Conservation (phyloP, 1,139 yeast genomes). For the Zygoascus hellenicus region DNA sequence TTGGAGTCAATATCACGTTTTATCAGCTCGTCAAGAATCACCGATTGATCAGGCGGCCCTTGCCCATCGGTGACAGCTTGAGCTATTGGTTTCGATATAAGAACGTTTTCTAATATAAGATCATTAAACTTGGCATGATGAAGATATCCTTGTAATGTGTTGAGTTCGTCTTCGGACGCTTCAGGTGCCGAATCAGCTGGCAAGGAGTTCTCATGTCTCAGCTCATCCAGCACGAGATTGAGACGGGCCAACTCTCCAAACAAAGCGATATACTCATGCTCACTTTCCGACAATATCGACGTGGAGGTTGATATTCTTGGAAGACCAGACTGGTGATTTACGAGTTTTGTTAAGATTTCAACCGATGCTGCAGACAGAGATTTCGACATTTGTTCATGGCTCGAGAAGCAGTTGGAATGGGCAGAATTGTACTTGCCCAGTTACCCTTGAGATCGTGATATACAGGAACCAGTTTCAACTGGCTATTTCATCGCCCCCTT, state of each 20-base stretch:
- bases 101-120: slow-evolving; percentile 11
- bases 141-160: background rate
- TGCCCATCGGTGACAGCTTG: slow-evolving; percentile 11
- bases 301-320: slow-evolving; percentile 16
- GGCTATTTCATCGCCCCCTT: no score
- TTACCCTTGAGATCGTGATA: no score
- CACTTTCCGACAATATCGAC: slow-evolving; percentile 14
- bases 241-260: slow-evolving; percentile 11
- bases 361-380: slow-evolving; percentile 3
- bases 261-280: slow-evolving; percentile 16
- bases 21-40: slow-evolving; percentile 5
- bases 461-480: no score
- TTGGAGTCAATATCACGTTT: slow-evolving; percentile 17
- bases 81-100: slow-evolving; percentile 5
- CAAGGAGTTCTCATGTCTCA: background rate
- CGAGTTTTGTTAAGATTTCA: slow-evolving; percentile 10
- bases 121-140: slow-evolving; percentile 10
- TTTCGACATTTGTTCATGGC: background rate
- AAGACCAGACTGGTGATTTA: slow-evolving; percentile 18
- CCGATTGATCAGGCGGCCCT: slow-evolving; percentile 4
- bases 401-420: no score
- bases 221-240: slow-evolving; percentile 6
- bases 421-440: no score
- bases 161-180: background rate
- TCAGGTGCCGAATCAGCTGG: background rate